Percentiles rank a stretch among this genome's conserved stretches.
Conservation (phyloP, 306 rosid genomes). For the Gastrolobium villosum region DNA sequence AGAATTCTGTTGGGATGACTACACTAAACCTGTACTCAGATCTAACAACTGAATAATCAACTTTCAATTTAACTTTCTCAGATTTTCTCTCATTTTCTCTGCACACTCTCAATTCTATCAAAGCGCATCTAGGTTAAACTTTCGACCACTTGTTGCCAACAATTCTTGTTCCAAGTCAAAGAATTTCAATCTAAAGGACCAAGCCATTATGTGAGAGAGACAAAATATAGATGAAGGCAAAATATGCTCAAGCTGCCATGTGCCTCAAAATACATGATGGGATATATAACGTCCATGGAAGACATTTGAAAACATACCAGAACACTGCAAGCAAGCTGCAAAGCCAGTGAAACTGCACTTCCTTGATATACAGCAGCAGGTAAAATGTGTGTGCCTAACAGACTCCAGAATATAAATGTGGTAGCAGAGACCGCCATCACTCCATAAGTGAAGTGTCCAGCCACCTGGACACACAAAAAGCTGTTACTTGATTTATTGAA, state of each 20-base stretch:
- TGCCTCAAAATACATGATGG: constrained; percentile 2
- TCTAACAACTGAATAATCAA: no score
- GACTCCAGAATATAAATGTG: constrained; percentile 89
- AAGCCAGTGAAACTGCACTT: constrained; percentile 84
- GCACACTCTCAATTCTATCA: no score
- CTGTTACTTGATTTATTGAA: constrained; percentile 14
- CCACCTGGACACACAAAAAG: constrained; percentile 69
- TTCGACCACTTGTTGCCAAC: constrained; percentile 13
- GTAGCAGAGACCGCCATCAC: constrained; percentile 91
- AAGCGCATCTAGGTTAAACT: neutral
- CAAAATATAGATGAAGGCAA: constrained; percentile 27
- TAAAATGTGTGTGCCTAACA: constrained; percentile 72
- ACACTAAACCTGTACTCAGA: no score
- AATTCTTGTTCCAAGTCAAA: neutral
- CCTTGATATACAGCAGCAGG: constrained; percentile 78
- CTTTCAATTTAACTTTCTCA: no score
- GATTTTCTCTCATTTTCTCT: no score
- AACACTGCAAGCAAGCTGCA: constrained; percentile 98
- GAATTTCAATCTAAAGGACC: constrained; percentile 30
- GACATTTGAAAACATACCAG: constrained; percentile 69
- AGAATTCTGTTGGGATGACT: no score
- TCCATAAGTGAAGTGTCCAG: constrained; percentile 98
- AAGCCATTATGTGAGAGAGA: constrained; percentile 34
- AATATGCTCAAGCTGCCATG: constrained; percentile 26
- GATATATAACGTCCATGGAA: constrained; percentile 8